Conservation (phyloP, 2,329 filamentous ascomycete genomes). For the Dactylellina sp. region DNA sequence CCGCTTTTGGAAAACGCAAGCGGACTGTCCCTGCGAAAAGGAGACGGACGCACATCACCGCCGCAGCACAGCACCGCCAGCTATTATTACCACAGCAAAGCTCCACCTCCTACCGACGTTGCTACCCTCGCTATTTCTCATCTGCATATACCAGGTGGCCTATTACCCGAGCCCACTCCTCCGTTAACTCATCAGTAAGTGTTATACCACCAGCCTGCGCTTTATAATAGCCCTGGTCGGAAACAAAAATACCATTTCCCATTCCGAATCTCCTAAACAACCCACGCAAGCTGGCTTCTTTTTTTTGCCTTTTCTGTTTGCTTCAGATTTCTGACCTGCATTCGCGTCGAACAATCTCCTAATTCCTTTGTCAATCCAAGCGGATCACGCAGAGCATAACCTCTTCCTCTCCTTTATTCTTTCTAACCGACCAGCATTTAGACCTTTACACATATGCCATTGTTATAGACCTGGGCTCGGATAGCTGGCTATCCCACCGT, state of each 20-base stretch:
- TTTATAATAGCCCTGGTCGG: neutral
- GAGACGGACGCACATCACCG: constrained; percentile 18
- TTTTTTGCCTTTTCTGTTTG: constrained; percentile 13
- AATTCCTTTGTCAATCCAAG: constrained; percentile 2
- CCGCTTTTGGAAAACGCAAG: constrained; percentile 40
- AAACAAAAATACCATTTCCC: neutral
- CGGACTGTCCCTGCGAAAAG: constrained; percentile 19
- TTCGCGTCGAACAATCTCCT: constrained; percentile 17
- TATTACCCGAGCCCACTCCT: too few relatives aligned
- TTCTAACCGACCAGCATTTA: constrained; percentile 6
- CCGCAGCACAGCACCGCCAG: neutral
- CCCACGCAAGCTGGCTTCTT: constrained; percentile 26
- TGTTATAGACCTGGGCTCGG: constrained; percentile 15
- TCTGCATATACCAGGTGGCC: constrained; percentile 8
- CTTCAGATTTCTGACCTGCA: constrained; percentile 48
- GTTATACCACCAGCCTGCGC: neutral
- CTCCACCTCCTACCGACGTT: constrained; percentile 3
- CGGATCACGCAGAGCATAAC: constrained; percentile 19
- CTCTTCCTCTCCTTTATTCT: constrained; percentile 6
- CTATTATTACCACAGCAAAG: too few relatives aligned
- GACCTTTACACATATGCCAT: constrained; percentile 23
- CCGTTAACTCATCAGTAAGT: neutral
- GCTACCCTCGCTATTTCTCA: constrained; percentile 1
- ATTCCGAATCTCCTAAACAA: constrained; percentile 1
- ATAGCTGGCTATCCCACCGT: constrained; percentile 55